These are phyloP conservation scores for Beta vulgaris DNA, from an alignment of 148 eudicot species.

Conservation along the genomic window DNA sequence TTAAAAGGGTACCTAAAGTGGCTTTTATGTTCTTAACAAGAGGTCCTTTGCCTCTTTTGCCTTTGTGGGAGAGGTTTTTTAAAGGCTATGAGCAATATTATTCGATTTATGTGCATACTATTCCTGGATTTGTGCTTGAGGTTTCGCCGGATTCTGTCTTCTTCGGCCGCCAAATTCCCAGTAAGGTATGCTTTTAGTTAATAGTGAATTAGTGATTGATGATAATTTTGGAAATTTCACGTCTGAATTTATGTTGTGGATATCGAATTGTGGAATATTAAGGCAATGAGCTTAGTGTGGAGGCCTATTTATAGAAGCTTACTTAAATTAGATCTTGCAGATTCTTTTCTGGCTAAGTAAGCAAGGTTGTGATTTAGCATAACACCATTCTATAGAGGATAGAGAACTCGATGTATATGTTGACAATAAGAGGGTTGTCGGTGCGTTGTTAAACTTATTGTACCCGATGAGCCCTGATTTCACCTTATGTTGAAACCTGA, in stretches of 20 bases:
- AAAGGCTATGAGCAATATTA: neutral
- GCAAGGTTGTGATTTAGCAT: neutral
- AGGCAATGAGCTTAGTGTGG: neutral
- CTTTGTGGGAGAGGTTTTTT: slow-evolving; percentile 15
- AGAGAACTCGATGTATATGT: too few species aligned
- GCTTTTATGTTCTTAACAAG: slow-evolving; percentile 15
- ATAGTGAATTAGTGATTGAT: neutral
- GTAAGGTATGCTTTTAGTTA: neutral
- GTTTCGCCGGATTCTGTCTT: slow-evolving; percentile 8
- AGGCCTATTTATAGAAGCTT: neutral
- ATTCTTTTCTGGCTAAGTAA: neutral
- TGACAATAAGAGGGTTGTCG: too few species aligned
- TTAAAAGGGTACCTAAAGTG: slow-evolving; percentile 12
- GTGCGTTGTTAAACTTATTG: too few species aligned
- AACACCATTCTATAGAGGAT: neutral
- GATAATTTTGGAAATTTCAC: neutral
- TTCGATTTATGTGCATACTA: slow-evolving; percentile 9
- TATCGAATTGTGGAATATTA: neutral
- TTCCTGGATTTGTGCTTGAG: neutral
- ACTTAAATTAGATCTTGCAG: neutral
- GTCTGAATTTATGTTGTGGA: neutral
- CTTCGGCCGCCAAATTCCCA: slow-evolving; percentile 17
- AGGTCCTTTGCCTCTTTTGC: slow-evolving; percentile 9
- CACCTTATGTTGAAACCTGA: too few species aligned
- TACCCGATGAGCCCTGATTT: too few species aligned